Evolutionary conservation across 2,329 filamentous ascomycete genomes (phyloP), one percentile per base, ranked within the genome.

Genomic region (Thelonectria rubi): DNA sequence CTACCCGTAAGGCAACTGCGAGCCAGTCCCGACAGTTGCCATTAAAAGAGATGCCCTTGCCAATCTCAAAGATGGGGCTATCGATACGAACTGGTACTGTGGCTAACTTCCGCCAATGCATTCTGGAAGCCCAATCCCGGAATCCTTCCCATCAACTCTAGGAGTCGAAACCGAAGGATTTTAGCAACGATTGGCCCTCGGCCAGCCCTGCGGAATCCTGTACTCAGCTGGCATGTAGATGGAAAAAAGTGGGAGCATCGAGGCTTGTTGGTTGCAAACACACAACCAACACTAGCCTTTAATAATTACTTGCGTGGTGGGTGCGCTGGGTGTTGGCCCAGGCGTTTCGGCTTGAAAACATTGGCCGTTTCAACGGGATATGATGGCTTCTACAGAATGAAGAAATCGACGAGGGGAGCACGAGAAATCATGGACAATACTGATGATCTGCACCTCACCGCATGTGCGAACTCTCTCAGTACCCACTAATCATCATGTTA

Each of bases 241-340:
- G 17, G 17, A 42, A 14, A 45, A 45, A 45, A 45, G 42, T 45
- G 42, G 42, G 42, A 45, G 42, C 42, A 45, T 45, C 18, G 42
- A 21, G 42, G 42, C 42, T 45, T 45, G 17, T 45, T 45, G 18
- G 42, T 21, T 45, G 42, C 17, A 21, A 37, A 20, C 20, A 20
- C 11, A 20, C 20, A 20, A 21, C 42, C 18, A 45, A 45, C 42
- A 45, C 12, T 10, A 45, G 42, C 42, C 20, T 45, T 20, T 45
- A 4, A 18, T 20, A 24, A 45, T 21, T 45, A 45, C 17, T 21
- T 45, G 11, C 11, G 11, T 17, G 45, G 45, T 15, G 15, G 26
- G 45, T 30, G 45, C 20, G 18, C 43, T 30, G 15, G 24, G 15
- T n/a, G 45, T 47, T 47, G 45, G 45, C 5, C 21, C 21, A 30